These are phyloP conservation scores for Trifolium fragiferum DNA, from an alignment of 306 rosid species.

Conservation along the genomic window DNA sequence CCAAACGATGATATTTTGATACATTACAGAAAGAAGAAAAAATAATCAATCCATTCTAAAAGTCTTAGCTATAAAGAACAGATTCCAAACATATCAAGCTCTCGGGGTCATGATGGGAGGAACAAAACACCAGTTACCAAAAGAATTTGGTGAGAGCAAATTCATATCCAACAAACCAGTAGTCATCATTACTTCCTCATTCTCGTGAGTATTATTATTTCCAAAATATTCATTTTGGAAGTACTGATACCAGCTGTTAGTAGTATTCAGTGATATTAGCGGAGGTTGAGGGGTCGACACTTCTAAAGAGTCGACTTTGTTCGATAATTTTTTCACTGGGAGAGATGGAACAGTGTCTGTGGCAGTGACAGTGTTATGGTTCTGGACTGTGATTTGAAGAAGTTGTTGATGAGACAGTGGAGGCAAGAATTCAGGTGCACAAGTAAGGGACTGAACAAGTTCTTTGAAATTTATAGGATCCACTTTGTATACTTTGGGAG, in stretches of 20 bases:
- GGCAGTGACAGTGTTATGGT: background rate
- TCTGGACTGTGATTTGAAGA: constrained; percentile 10
- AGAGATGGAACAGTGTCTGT: background rate
- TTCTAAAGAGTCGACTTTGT: background rate
- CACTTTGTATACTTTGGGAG: constrained; percentile 67
- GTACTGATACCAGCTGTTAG: constrained; percentile 43
- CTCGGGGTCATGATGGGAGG: constrained; percentile 60
- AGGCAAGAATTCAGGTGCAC: constrained; percentile 55
- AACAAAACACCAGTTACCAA: constrained; percentile 46
- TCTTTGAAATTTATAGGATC: constrained; percentile 73
- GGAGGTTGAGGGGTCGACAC: background rate
- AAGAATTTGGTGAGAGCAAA: constrained; percentile 55
- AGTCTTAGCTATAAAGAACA: background rate
- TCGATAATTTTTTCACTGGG: background rate
- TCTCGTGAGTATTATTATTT: constrained; percentile 19
- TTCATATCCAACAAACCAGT: constrained; percentile 46
- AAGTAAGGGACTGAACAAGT: constrained; percentile 78
- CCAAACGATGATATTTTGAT: too few species aligned
- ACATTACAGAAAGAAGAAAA: background rate
- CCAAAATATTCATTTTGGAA: constrained; percentile 42
- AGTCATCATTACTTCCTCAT: background rate
- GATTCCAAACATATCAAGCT: constrained; percentile 6
- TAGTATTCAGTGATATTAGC: background rate
- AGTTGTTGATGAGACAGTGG: constrained; percentile 22
- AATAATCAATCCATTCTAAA: background rate